Conservation (phyloP, 1,284 basidiomycete genomes). For the Apiotrichum mycotoxinovorans region DNA sequence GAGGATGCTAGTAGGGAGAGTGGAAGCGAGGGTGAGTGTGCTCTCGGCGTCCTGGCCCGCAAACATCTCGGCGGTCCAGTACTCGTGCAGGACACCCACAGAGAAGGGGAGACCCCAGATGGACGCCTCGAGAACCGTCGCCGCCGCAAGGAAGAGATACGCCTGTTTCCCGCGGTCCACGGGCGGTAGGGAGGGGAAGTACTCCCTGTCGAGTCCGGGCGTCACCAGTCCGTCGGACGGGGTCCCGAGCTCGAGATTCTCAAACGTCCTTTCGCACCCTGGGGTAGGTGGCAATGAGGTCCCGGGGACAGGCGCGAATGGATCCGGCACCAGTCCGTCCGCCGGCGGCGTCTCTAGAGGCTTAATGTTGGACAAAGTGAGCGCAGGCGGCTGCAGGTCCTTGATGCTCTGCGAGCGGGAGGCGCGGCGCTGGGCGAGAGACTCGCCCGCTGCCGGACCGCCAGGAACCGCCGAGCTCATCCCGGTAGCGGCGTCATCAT, state of each 20-base stretch:
- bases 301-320: slow-evolving; percentile 1
- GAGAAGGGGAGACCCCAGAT: slow-evolving; percentile 49
- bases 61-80: slow-evolving; percentile 43
- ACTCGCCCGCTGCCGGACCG: no score
- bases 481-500: not conserved
- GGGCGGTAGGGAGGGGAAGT: slow-evolving; percentile 31
- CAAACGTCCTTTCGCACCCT: not conserved
- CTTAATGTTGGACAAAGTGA: not conserved
- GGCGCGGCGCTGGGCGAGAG: not conserved
- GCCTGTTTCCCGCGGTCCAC: slow-evolving; percentile 41
- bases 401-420: slow-evolving; percentile 4
- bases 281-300: not conserved
- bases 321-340: not conserved
- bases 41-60: slow-evolving; percentile 12
- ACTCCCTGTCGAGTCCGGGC: slow-evolving; percentile 13
- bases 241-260: slow-evolving; percentile 1
- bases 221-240: not conserved
- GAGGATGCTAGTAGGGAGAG: slow-evolving; percentile 44
- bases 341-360: not conserved
- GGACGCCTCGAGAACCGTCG: slow-evolving; percentile 38
- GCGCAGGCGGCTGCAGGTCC: not conserved
- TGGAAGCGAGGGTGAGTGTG: slow-evolving; percentile 38
- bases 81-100: slow-evolving; percentile 41
- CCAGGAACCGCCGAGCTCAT: not conserved
- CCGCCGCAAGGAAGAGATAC: slow-evolving; percentile 42